phyloP scores from a whole-genome alignment of 2,329 filamentous ascomycete genomes.

The Fusarium udum region DNA sequence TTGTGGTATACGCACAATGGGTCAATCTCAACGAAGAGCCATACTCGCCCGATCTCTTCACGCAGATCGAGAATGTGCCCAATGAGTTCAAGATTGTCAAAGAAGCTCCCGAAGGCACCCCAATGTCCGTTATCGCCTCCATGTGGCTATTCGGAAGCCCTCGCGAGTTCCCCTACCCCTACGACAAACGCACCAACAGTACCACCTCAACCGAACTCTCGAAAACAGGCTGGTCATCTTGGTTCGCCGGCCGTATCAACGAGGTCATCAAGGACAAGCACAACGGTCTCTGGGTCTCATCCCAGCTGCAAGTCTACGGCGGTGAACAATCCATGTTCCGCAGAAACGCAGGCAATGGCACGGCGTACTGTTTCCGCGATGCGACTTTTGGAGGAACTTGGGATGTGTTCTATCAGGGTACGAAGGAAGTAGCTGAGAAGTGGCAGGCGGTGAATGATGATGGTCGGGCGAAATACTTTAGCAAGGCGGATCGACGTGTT shows the following conservation, averaged over 20 bases:
- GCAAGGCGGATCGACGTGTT: constrained; percentile 49
- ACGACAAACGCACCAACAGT: constrained; percentile 56
- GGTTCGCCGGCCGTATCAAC: constrained; percentile 28
- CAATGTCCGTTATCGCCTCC: not conserved
- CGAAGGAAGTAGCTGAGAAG: constrained; percentile 8
- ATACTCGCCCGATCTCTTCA: not conserved
- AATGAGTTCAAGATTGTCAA: not conserved
- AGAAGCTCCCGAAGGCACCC: not conserved
- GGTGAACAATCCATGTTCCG: constrained; percentile 54
- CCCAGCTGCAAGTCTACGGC: constrained; percentile 56
- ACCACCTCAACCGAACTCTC: constrained; percentile 54
- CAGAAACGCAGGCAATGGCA: constrained; percentile 54
- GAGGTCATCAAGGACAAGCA: constrained; percentile 30
- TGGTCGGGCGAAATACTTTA: constrained; percentile 46
- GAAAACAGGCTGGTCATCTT: constrained; percentile 47
- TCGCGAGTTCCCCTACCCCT: constrained; percentile 58
- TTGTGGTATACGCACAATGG: not conserved
- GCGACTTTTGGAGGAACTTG: constrained; percentile 44
- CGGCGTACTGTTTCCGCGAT: constrained; percentile 58
- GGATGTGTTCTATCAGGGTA: not conserved
- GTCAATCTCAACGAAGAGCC: not conserved
- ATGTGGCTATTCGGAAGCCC: constrained; percentile 56
- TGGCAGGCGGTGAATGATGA: constrained; percentile 56
- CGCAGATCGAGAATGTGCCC: not conserved
- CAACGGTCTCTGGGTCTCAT: constrained; percentile 45